These are phyloP conservation scores for Setaria italica DNA, from an alignment of 202 grass and related monocot species.

Conservation along the genomic window DNA sequence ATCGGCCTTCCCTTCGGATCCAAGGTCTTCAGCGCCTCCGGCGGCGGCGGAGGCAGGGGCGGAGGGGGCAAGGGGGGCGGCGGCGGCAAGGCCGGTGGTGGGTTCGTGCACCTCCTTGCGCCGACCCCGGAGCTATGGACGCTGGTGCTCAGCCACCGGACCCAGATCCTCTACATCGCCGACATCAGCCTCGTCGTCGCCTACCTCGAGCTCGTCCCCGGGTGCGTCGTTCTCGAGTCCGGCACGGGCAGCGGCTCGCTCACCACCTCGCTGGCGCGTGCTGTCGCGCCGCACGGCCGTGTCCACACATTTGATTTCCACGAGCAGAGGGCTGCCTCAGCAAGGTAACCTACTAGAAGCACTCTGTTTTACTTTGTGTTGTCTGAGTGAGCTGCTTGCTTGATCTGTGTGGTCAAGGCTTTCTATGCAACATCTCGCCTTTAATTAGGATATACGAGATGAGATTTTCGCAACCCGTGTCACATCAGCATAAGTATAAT, in stretches of 20 bases:
- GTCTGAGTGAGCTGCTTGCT: neutral
- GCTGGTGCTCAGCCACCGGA: conserved; percentile 88
- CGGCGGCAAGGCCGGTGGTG: conserved; percentile 24
- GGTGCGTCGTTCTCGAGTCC: conserved; percentile 84
- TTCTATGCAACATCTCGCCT: neutral
- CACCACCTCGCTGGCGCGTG: conserved; percentile 85
- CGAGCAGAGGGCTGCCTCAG: conserved; percentile 77
- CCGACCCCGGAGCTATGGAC: conserved; percentile 93
- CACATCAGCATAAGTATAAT: neutral
- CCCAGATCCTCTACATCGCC: conserved; percentile 87
- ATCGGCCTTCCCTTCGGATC: conserved; percentile 77
- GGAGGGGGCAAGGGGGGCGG: conserved; percentile 39
- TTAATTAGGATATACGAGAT: neutral
- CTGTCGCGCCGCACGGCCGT: conserved; percentile 68
- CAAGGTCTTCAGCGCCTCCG: conserved; percentile 68
- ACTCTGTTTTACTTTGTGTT: neutral
- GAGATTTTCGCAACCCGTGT: neutral
- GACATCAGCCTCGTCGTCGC: conserved; percentile 93
- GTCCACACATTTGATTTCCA: conserved; percentile 94
- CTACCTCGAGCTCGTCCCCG: conserved; percentile 81
- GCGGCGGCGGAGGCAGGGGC: conserved; percentile 44
- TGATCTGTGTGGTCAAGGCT: neutral
- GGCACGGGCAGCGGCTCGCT: conserved; percentile 82
- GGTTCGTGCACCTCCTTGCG: conserved; percentile 79
- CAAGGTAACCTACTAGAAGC: conserved; percentile 48